Percentiles rank a stretch among this genome's conserved stretches.
These are phyloP conservation scores for Straminergon stramineum DNA, from an alignment of 225 moss, liverwort and hornwort species.

Conservation along the genomic window DNA sequence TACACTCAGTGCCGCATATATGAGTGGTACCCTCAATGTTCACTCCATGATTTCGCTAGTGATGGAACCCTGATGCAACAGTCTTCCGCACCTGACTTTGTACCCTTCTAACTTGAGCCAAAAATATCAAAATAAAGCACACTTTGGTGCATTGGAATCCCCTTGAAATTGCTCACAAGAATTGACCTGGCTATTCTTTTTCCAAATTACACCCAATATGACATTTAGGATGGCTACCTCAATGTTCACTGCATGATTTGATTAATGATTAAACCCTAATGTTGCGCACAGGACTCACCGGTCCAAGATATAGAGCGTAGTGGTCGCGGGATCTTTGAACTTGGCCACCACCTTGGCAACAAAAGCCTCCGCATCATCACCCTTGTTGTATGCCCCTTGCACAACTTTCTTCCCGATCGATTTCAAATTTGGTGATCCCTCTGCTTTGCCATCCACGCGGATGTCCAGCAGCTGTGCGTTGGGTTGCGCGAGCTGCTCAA, in stretches of 20 bases:
- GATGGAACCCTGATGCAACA: background rate
- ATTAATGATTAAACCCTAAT: background rate
- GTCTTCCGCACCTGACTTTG: background rate
- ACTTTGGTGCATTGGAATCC: background rate
- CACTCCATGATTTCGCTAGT: background rate
- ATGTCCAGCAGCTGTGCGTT: conserved; percentile 58
- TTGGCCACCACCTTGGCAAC: background rate
- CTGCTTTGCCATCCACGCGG: conserved; percentile 38
- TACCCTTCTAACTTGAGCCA: background rate
- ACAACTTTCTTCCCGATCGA: conserved; percentile 37
- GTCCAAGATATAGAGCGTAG: conserved; percentile 19
- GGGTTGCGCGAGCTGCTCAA: conserved; percentile 27
- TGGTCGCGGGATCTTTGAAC: conserved; percentile 11
- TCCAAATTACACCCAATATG: background rate
- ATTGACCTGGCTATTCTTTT: too few relatives aligned
- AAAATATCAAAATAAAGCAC: background rate
- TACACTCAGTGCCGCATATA: background rate
- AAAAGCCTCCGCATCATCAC: background rate
- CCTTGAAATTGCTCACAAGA: background rate
- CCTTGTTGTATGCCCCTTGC: conserved; percentile 12
- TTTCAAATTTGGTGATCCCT: conserved; percentile 61
- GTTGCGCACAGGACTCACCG: conserved; percentile 5
- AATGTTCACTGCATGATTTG: background rate
- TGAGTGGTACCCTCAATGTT: background rate
- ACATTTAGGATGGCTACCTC: background rate